Evolutionary conservation across 108 stramenopile species (phyloP), one percentile per base, ranked within the genome.

Genomic region (Stephanodiscus triporus): DNA sequence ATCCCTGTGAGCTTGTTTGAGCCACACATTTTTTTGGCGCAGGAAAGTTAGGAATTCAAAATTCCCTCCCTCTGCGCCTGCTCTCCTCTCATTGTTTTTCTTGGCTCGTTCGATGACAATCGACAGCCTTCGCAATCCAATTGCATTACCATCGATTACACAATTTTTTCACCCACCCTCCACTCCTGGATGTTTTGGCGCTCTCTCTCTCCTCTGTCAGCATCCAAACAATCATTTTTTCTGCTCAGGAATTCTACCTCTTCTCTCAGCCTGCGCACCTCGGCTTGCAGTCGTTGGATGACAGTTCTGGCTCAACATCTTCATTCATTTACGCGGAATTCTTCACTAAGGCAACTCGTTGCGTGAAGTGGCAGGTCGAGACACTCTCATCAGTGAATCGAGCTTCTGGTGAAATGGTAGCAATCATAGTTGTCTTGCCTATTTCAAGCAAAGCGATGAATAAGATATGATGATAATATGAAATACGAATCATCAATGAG

Each of bases 321-420:
- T 89, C 89, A 56, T 93, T 93, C 1, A 89, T 73, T 7, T 32
- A 55, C 1, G 88, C 89, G 5, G 55, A 62, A 40, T 89, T 93
- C 70, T 91, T 89, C 24, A 93, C 85, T 13, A 85, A 58, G 22
- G 90, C 84, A 6, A 94, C 93, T 13, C 93, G 76, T 70, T 92
- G 91, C 22, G 93, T 91, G 66, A 94, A 94, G 20, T 88, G 64
- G 70, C 91, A 91, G 19, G 93, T 94, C 20, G 87, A 88, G 17
- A 94, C 84, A 9, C 90, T 87, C 59, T 94, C 93, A 17, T 90
- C 90, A 22, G 89, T 93, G 32, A 91, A 86, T 29, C 60, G 40
- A 62, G 66, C 13, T 42, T 94, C 93, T 14, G 90, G 83, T 58
- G 87, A 88, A 42, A 92, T 80, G 7, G 89, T 91, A 13, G 93